Base-by-base conservation (phyloP, 1,139 yeast species). In the Diutina neorugosa region DNA sequence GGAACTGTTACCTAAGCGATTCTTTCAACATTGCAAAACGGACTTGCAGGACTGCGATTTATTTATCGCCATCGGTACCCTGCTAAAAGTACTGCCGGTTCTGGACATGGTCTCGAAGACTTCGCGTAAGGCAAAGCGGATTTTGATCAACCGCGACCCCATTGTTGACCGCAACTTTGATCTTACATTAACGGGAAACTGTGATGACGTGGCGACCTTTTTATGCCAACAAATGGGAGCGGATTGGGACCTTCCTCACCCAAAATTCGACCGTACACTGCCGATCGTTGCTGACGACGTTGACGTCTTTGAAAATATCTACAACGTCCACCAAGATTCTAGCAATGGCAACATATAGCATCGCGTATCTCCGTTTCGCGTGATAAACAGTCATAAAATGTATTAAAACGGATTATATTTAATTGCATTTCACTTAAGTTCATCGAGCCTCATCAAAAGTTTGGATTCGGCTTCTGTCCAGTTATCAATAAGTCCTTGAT, bases 21-120 rank as follows among this genome's bases (percentile, higher is more conserved):
- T 57, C 54, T 63, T 63, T 54, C 54, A 54, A 31, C 52, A 54
- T 18, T 58, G 61, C 43, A 52, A 53, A 21, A 52, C 57, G 4
- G 68, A 65, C 53, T 56, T 61, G 25, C 53, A 37, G 6, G 54
- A 60, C 31, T 89, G 96, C 68, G 98, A 93, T 68, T 70, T 93
- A 54, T 69, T 93, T 50, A 77, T 93, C 6, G 86, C 96, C 65
- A 83, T 91, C 18, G 98, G 98, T 9, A 93, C 98, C 0, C 91
- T 98, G 23, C 74, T 93, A 55, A 89, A 91, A 64, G 98, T 93
- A 34, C 91, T 96, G 0, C 98, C 98, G 0, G 98, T 93, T n/a
- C 85, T 93, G 51, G 91, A 89, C 55, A 87, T 93, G 42, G 56
- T 90, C n/a, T 83, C 88, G 55, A 75, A 44, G 14, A 55, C 58